phyloP scores from a whole-genome alignment of 495 filamentous ascomycete species.

The Penicillium bovifimosum region DNA sequence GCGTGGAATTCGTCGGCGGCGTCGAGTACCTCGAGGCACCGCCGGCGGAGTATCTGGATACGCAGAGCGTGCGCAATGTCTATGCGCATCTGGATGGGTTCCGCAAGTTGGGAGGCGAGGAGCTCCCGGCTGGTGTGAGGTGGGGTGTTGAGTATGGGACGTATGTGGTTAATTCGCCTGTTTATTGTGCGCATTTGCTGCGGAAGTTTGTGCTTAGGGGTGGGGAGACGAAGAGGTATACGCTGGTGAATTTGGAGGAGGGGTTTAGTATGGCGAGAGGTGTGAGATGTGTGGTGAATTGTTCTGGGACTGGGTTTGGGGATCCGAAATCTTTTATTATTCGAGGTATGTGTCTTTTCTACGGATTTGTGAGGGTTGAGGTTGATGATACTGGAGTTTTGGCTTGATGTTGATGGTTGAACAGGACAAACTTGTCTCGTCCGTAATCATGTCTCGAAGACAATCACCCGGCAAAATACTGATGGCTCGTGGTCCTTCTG shows the following conservation, averaged over 20 bases:
- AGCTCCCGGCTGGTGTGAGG: conserved; percentile 43
- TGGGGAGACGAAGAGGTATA: conserved; percentile 40
- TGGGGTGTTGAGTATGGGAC: conserved; percentile 55
- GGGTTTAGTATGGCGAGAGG: conserved; percentile 36
- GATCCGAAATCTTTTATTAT: conserved; percentile 51
- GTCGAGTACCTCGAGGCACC: conserved; percentile 57
- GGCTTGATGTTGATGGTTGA: neutral
- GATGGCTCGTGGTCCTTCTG: conserved; percentile 58
- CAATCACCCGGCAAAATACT: conserved; percentile 54
- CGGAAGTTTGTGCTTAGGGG: conserved; percentile 47
- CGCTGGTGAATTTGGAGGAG: conserved; percentile 42
- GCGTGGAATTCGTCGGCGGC: conserved; percentile 49
- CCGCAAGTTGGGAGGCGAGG: conserved; percentile 27
- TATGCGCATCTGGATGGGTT: conserved; percentile 42
- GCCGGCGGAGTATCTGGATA: conserved; percentile 37
- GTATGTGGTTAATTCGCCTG: conserved; percentile 56
- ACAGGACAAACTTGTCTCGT: conserved; percentile 42
- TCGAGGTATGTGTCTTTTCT: conserved; percentile 32
- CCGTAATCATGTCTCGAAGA: conserved; percentile 42
- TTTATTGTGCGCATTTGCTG: conserved; percentile 54
- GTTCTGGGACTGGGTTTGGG: conserved; percentile 50
- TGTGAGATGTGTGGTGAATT: conserved; percentile 52
- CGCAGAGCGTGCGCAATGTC: conserved; percentile 16
- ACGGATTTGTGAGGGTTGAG: neutral
- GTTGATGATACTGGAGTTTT: neutral